Base-by-base conservation (phyloP, 331 rosid genomes). In the Malus hybrid region DNA sequence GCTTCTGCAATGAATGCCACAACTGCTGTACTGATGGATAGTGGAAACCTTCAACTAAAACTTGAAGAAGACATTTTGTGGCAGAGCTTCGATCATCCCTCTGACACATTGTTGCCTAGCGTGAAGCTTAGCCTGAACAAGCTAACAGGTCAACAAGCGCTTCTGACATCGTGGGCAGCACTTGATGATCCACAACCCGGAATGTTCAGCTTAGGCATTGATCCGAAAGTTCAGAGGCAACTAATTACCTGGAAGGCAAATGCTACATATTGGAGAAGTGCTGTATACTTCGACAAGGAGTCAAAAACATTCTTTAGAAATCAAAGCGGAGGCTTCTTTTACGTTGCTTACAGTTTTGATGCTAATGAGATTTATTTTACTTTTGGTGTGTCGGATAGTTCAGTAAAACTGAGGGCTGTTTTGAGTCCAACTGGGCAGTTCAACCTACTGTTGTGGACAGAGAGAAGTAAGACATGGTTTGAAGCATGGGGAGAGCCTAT, bases 11-110 rank as follows among this genome's bases (percentile, higher is more conserved):
- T 5, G 22, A 71, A 56, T 33, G 20, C 32, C 33, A 56, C 52
- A 55, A 55, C 33, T 12, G 24, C 52, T 11, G 2, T 71, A n/a
- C 22, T 80, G 11, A 46, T 24, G 67, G 59, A 50, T 74, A 24
- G n/a, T 10, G 79, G 76, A 65, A 80, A 74, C 29, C 64, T 74
- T 29, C 13, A 13, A 32, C 71, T 68, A 20, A 59, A 11, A 11
- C 7, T 39, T 16, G 69, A 0, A 61, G 18, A 73, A 22, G 67
- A 10, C 19, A 66, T 13, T 59, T 16, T 57, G 8, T 79, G 82
- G 82, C 63, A 73, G 42, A 79, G 78, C 65, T 79, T 73, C 24
- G 62, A 66, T 15, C 19, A 39, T 57, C 64, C 74, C 62, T n/a
- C 63, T 0, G 70, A 66, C 16, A 79, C 78, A 14, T 55, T 39